Evolutionary conservation across 129 eudicot species (phyloP), one percentile per base, ranked within the genome.

Genomic region (Escallonia herrerae): DNA sequence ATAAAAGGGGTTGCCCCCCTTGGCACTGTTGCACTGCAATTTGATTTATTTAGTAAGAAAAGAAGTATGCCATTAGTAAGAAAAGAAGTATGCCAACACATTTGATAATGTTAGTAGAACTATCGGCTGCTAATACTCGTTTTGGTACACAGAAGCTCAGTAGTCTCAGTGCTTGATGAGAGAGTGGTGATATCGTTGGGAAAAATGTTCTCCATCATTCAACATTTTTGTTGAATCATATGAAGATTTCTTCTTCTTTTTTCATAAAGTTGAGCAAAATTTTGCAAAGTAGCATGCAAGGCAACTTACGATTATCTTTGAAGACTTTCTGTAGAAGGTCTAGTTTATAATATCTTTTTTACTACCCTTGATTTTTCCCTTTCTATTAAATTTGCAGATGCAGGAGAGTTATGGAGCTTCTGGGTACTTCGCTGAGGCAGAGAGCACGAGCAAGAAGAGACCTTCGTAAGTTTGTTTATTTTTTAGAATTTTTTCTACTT

Each of bases 321-420:
- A 49, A 3, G 54, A 49, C 54, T 49, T n/a, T 49, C 54, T 49
- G 22, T 53, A 2, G 14, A 6, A 53, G 58, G 33, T 53, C 22
- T 45, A 45, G 6, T 8, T 5, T 45, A 45, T 45, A 5, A 8
- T 5, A 45, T 5, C 49, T 0, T 53, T 53, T 15, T 53, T 53
- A n/a, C 7, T 33, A 49, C 37, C 6, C 42, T 40, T 74, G 60
- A 40, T 63, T 43, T 41, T n/a, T 64, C 44, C 53, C 43, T 44
- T 73, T 59, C 71, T 37, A 10, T 60, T 22, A 53, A 59, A 72
- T 33, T 69, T 38, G 51, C 86, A 93, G 99, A 89, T 94, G 97
- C 95, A 86, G 80, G 91, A 89, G 48, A 67, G 75, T 8, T 94
- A 94, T 80, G 96, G 99, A 74, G 99, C 99, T 42, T 86, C 96